These are phyloP conservation scores for Pythium aquatile DNA, from an alignment of 352 stramenopile species.

Conservation along the genomic window DNA sequence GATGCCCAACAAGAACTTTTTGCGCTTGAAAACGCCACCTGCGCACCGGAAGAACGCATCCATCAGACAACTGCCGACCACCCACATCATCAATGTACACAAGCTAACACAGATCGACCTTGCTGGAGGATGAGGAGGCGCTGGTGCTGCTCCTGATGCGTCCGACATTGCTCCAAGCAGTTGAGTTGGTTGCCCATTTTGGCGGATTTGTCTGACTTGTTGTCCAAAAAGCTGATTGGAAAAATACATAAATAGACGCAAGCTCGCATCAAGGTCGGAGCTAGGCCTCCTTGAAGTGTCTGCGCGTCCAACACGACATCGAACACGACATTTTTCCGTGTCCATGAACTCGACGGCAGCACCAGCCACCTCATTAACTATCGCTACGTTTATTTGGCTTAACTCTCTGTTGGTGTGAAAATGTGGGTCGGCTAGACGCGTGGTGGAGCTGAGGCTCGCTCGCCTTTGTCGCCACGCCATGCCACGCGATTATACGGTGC, in stretches of 20 bases:
- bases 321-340: too few species aligned
- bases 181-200: conserved; percentile 80
- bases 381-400: conserved; percentile 21
- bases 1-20: conserved; percentile 74
- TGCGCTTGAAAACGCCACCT: conserved; percentile 71
- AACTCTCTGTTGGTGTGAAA: conserved; percentile 13
- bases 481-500: neutral
- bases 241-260: conserved; percentile 5
- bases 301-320: too few species aligned
- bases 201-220: neutral
- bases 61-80: neutral
- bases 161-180: conserved; percentile 74
- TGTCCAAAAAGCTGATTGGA: neutral
- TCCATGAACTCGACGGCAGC: too few species aligned
- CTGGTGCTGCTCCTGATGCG: conserved; percentile 61
- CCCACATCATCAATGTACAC: too few species aligned
- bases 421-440: conserved; percentile 7
- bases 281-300: neutral
- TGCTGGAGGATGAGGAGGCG: conserved; percentile 70
- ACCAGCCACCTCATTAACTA: conserved; percentile 18
- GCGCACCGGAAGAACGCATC: neutral
- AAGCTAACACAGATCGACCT: conserved; percentile 30
- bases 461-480: neutral
- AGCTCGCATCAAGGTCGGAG: neutral
- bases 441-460: neutral